Evolutionary conservation across 2,329 filamentous ascomycete genomes (phyloP).

Genomic region (Diplodia mutila): DNA sequence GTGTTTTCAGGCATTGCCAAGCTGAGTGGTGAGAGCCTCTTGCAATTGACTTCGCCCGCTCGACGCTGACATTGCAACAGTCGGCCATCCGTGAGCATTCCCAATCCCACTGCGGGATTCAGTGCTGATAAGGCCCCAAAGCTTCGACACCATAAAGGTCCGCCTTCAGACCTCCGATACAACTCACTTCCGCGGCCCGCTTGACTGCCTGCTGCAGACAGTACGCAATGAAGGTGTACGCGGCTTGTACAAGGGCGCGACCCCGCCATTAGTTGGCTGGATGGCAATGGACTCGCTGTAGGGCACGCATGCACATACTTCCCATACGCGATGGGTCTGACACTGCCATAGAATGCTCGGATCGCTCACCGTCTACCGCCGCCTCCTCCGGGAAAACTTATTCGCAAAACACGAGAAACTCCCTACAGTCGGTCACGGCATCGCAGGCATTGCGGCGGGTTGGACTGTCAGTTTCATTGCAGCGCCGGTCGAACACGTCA

Average conservation of each 20-base stretch:
- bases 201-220: slow-evolving; percentile 85
- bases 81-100: slow-evolving; percentile 61
- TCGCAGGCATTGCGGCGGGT: slow-evolving; percentile 86
- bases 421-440: slow-evolving; percentile 78
- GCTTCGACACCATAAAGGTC: slow-evolving; percentile 97
- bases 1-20: slow-evolving; percentile 94
- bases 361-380: slow-evolving; percentile 86
- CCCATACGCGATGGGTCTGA: slow-evolving; percentile 19
- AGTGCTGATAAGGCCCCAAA: slow-evolving; percentile 31
- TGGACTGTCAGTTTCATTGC: slow-evolving; percentile 91
- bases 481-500: slow-evolving; percentile 92
- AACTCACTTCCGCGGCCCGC: slow-evolving; percentile 78
- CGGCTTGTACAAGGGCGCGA: slow-evolving; percentile 92
- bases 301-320: slow-evolving; percentile 27
- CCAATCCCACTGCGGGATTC: not conserved
- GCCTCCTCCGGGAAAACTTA: slow-evolving; percentile 77
- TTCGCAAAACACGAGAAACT: slow-evolving; percentile 66
- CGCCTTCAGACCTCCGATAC: slow-evolving; percentile 84
- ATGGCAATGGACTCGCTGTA: slow-evolving; percentile 92
- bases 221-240: slow-evolving; percentile 80
- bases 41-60: not conserved
- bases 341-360: slow-evolving; percentile 70
- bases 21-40: slow-evolving; percentile 66
- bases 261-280: slow-evolving; percentile 91
- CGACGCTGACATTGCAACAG: slow-evolving; percentile 39